These are phyloP conservation scores for Boehmeria nivea DNA, from an alignment of 306 rosid species.

Conservation along the genomic window DNA sequence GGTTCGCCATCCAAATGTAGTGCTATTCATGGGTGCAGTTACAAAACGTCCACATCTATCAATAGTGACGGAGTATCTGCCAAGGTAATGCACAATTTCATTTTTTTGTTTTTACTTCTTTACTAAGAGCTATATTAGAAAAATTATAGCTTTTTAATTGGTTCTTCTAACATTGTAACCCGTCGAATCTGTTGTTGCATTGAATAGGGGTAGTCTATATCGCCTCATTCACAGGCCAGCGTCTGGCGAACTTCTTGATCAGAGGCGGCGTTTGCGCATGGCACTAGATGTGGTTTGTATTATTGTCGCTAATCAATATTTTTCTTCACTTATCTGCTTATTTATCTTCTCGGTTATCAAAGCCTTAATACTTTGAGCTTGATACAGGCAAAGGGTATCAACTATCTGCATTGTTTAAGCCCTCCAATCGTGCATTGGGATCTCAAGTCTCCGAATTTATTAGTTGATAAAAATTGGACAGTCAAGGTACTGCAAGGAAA, in stretches of 20 bases:
- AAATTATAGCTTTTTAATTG: background rate
- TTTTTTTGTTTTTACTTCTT: background rate
- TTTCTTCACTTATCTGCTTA: slow-evolving; percentile 6
- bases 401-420: slow-evolving; percentile 85
- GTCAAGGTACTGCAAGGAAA: slow-evolving; percentile 51
- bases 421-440: slow-evolving; percentile 98
- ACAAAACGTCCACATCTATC: slow-evolving; percentile 87
- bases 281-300: slow-evolving; percentile 85
- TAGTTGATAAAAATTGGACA: slow-evolving; percentile 95
- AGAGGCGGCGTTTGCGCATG: slow-evolving; percentile 79
- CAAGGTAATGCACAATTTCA: slow-evolving; percentile 45
- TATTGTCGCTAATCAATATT: background rate
- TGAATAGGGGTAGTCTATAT: slow-evolving; percentile 77
- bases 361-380: slow-evolving; percentile 4
- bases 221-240: slow-evolving; percentile 88
- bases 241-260: slow-evolving; percentile 71
- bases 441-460: slow-evolving; percentile 92
- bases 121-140: background rate
- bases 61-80: slow-evolving; percentile 89
- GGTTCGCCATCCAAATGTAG: slow-evolving; percentile 93
- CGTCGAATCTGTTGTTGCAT: slow-evolving; percentile 11
- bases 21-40: slow-evolving; percentile 98
- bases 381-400: slow-evolving; percentile 94
- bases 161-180: background rate
- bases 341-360: background rate